A percentile compares a stretch with the other conserved stretches of the same genome.
phyloP scores from a whole-genome alignment of 2,329 filamentous ascomycete genomes.

The Colletotrichum tropicale region DNA sequence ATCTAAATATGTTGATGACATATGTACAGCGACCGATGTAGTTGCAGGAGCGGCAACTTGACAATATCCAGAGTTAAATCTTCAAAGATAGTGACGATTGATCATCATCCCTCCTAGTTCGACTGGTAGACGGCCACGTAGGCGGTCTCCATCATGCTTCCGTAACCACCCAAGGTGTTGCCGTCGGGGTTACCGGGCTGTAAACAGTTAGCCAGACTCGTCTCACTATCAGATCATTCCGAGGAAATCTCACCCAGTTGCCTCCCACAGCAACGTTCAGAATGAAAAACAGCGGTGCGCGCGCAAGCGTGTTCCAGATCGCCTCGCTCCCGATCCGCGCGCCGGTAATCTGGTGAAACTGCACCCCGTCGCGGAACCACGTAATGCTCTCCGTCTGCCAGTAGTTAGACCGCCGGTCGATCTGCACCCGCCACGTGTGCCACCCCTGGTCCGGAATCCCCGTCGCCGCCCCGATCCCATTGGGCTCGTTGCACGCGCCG shows the following conservation, averaged over 20 bases:
- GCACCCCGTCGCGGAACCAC: constrained; percentile 50
- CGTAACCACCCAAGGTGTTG: constrained; percentile 37
- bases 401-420: constrained; percentile 46
- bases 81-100: not conserved
- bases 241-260: constrained; percentile 37
- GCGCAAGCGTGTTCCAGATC: constrained; percentile 48
- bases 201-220: not conserved
- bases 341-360: constrained; percentile 49
- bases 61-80: not conserved
- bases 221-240: not conserved
- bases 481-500: constrained; percentile 52
- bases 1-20: not conserved
- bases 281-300: constrained; percentile 48
- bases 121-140: constrained; percentile 44
- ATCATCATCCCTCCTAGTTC: not conserved
- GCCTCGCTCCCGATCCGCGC: constrained; percentile 40
- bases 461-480: constrained; percentile 39
- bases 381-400: constrained; percentile 54
- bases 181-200: constrained; percentile 37
- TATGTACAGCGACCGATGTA: constrained; percentile 2
- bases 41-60: not conserved
- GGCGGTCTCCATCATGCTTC: constrained; percentile 44
- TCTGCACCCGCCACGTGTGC: constrained; percentile 52
- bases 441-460: constrained; percentile 46
- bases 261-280: constrained; percentile 55